phyloP scores from a whole-genome alignment of 148 eudicot genomes.

The Cornus kousa region DNA sequence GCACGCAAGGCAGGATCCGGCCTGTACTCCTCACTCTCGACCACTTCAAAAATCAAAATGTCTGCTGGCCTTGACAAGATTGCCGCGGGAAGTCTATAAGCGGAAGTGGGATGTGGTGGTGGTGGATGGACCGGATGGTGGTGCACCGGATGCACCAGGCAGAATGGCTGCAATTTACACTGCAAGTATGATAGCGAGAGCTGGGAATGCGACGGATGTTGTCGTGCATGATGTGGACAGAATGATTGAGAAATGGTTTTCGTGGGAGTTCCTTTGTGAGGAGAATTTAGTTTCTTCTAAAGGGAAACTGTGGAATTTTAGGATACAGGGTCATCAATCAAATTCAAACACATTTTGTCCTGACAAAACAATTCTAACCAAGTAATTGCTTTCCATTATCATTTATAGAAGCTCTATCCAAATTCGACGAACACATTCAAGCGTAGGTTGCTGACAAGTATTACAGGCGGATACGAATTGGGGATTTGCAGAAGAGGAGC shows the following conservation, averaged over 20 bases:
- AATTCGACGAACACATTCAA: not conserved
- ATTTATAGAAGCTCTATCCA: not conserved
- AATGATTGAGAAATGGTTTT: conserved; percentile 85
- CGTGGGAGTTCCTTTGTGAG: conserved; percentile 90
- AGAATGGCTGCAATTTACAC: conserved; percentile 85
- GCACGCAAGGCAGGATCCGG: conserved; percentile 48
- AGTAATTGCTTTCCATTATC: not conserved
- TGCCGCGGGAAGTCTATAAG: conserved; percentile 62
- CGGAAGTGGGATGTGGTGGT: conserved; percentile 74
- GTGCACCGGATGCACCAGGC: conserved; percentile 65
- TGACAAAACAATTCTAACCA: conserved; percentile 3
- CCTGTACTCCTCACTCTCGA: conserved; percentile 34
- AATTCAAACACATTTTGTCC: conserved; percentile 50
- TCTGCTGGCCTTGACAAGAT: conserved; percentile 45
- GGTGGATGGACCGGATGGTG: conserved; percentile 84
- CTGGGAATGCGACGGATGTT: conserved; percentile 58
- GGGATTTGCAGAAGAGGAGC: not conserved
- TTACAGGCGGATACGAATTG: not conserved
- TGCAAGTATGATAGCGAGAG: conserved; percentile 68
- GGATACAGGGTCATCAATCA: conserved; percentile 30
- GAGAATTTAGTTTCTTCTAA: conserved; percentile 78
- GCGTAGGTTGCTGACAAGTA: not conserved
- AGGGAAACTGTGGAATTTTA: conserved; percentile 88
- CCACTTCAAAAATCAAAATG: conserved; percentile 43
- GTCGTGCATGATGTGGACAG: conserved; percentile 79